Percentiles rank a stretch among this genome's conserved stretches.
Evolutionary conservation across 768 basidiomycete genomes (phyloP).

Genomic region (Ramaria sp.): DNA sequence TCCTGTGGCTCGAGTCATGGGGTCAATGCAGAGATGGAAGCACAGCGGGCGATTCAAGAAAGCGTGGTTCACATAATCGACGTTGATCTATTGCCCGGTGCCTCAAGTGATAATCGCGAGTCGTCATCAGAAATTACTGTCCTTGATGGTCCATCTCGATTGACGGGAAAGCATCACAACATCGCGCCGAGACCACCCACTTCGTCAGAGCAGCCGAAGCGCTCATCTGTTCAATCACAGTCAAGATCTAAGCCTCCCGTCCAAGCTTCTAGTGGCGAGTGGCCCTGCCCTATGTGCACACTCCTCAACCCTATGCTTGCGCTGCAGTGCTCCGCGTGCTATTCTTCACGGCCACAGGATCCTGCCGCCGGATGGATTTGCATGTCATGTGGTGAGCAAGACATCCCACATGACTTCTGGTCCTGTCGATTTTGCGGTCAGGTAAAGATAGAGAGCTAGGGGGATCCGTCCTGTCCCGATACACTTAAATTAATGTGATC

Average conservation of each 20-base stretch:
- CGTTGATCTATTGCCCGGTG: slow-evolving; percentile 21
- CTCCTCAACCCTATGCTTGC: slow-evolving; percentile 41
- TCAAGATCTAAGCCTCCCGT: not conserved
- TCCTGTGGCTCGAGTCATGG: slow-evolving; percentile 50
- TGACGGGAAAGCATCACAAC: slow-evolving; percentile 8
- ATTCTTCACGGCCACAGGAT: slow-evolving; percentile 26
- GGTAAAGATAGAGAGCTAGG: slow-evolving; percentile 35
- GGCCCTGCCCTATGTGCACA: slow-evolving; percentile 44
- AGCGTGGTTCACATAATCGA: slow-evolving; percentile 41
- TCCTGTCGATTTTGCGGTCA: slow-evolving; percentile 64
- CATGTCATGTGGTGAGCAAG: slow-evolving; percentile 46
- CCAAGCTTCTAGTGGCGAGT: slow-evolving; percentile 12
- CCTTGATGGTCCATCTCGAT: slow-evolving; percentile 16
- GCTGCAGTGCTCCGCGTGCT: slow-evolving; percentile 55
- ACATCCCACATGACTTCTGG: slow-evolving; percentile 59
- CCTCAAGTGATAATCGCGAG: slow-evolving; percentile 20
- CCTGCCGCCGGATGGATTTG: slow-evolving; percentile 49
- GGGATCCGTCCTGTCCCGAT: not conserved
- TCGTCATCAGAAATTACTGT: slow-evolving; percentile 14
- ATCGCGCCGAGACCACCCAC: not conserved
- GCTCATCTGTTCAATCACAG: not conserved
- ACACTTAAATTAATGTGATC: too few species aligned
- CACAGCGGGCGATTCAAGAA: slow-evolving; percentile 55
- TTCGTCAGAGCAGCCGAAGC: slow-evolving; percentile 2
- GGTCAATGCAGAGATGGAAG: slow-evolving; percentile 42